Percentiles rank a stretch among this genome's conserved stretches.
phyloP scores from a whole-genome alignment of 208 protist genomes.

The Trypanosomatidae sp. region DNA sequence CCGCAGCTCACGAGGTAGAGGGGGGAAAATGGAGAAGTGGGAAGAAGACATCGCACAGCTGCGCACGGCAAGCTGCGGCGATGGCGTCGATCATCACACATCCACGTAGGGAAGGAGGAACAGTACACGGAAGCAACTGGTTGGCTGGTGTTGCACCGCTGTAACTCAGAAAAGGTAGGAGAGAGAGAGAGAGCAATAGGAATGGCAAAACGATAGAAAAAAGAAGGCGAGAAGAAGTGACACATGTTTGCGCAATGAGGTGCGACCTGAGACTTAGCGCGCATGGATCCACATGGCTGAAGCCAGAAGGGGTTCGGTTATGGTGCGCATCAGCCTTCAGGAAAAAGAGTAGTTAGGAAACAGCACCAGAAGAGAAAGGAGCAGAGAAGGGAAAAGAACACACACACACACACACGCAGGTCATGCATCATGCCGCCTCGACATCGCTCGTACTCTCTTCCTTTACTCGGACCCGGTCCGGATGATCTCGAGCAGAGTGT shows the following conservation, averaged over 20 bases:
- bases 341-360: background rate
- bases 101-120: background rate
- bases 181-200: background rate
- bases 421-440: background rate
- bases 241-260: background rate
- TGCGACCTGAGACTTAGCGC: background rate
- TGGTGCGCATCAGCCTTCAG: background rate
- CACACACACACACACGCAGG: conserved; percentile 3
- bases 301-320: background rate
- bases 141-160: background rate
- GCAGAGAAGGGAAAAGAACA: background rate
- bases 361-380: background rate
- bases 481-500: conserved; percentile 84
- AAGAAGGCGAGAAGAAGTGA: background rate
- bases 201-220: background rate
- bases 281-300: background rate
- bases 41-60: background rate
- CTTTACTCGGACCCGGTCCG: conserved; percentile 45
- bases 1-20: background rate
- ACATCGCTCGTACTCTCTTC: background rate
- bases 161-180: background rate
- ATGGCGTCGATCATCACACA: background rate
- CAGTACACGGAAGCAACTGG: background rate
- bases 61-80: background rate
- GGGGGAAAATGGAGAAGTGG: background rate